phyloP scores from a whole-genome alignment of 2,329 filamentous ascomycete species.

The Hymenoscyphus scutula region DNA sequence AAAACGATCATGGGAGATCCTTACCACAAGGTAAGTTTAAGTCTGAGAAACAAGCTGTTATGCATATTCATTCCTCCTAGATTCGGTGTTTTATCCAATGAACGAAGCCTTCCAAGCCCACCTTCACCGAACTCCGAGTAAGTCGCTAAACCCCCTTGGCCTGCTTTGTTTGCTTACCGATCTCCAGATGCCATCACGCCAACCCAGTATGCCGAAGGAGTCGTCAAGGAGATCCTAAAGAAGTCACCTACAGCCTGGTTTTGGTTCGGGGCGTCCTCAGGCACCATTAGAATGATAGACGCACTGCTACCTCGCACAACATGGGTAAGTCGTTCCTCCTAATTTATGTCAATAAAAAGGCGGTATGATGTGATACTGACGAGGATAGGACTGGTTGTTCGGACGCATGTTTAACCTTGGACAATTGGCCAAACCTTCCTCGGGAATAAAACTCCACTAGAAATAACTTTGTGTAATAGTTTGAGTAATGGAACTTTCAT shows the following conservation, averaged over 20 bases:
- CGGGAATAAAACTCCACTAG: not conserved
- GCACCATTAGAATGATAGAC: slow-evolving; percentile 3
- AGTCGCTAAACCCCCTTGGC: not conserved
- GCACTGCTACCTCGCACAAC: not conserved
- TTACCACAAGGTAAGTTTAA: not conserved
- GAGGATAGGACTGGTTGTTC: not conserved
- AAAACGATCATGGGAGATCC: slow-evolving; percentile 5
- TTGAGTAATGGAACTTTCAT: not conserved
- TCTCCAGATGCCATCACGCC: not conserved
- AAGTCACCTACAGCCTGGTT: not conserved
- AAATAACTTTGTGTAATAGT: not conserved
- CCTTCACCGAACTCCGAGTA: not conserved
- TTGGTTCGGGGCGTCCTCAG: slow-evolving; percentile 2
- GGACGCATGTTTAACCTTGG: slow-evolving; percentile 4
- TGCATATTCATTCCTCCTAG: not conserved
- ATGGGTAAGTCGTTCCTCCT: not conserved
- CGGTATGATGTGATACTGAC: not conserved
- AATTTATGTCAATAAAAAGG: not conserved
- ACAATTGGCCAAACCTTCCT: not conserved
- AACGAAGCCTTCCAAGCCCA: not conserved
- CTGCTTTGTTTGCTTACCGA: not conserved
- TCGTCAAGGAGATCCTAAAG: not conserved
- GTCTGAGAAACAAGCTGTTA: not conserved
- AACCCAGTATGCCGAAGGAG: not conserved
- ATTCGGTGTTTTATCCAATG: slow-evolving; percentile 1